Evolutionary conservation across 352 stramenopile species (phyloP).

Genomic region (Phytophthora crassamura): DNA sequence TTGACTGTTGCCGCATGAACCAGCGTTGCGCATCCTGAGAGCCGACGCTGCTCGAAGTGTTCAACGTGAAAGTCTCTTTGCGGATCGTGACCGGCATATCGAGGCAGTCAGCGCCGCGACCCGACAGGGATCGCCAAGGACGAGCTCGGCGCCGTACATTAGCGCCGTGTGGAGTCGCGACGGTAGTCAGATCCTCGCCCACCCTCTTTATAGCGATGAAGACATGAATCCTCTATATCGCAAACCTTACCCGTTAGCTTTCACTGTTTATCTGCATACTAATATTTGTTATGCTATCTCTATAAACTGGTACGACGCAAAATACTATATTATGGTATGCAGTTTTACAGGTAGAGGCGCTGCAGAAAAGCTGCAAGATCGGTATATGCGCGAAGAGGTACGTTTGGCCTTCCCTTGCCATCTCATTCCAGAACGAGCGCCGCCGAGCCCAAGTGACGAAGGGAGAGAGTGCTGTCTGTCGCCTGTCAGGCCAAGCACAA

Average conservation of each 20-base stretch:
- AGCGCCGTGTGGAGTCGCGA: constrained; percentile 9
- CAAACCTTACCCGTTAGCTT: too few relatives aligned
- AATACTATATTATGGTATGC: too few relatives aligned
- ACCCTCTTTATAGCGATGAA: constrained; percentile 6
- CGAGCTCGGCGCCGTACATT: background rate
- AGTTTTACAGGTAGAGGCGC: background rate
- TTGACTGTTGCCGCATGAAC: too few relatives aligned
- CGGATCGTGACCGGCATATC: constrained; percentile 1
- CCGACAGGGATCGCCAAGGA: too few relatives aligned
- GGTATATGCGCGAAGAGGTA: constrained; percentile 3
- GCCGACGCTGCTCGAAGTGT: too few relatives aligned
- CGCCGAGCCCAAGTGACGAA: constrained; percentile 10
- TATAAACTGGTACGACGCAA: too few relatives aligned
- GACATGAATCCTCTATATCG: too few relatives aligned
- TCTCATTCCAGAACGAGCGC: constrained; percentile 37
- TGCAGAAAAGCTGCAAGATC: constrained; percentile 3
- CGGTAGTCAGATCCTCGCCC: constrained; percentile 11
- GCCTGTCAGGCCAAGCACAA: background rate
- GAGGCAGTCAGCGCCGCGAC: background rate
- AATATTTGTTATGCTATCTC: too few relatives aligned
- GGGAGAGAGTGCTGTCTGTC: too few relatives aligned
- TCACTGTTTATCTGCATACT: too few relatives aligned
- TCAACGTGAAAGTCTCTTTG: too few relatives aligned
- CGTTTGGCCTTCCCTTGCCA: background rate
- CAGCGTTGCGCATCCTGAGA: too few relatives aligned